phyloP scores from a whole-genome alignment of 305 asterid genomes.

The Fraxinus floribunda region DNA sequence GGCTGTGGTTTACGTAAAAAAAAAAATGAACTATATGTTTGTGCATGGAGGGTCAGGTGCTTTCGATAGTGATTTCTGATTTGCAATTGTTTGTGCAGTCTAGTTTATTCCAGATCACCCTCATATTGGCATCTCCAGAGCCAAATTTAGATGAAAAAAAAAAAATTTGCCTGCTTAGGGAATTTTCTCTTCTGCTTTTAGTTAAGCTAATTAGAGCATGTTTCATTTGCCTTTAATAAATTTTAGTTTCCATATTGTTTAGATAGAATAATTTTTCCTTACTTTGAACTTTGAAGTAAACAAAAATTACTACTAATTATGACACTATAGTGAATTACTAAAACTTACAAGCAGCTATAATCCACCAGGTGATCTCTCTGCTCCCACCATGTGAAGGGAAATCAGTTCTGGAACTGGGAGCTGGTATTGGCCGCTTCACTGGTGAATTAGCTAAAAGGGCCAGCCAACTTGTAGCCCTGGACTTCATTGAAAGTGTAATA shows the following conservation, averaged over 20 bases:
- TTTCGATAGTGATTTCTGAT: background rate
- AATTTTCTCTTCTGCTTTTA: background rate
- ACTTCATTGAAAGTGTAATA: constrained; percentile 77
- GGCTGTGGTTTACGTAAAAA: too few species aligned
- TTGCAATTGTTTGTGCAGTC: background rate
- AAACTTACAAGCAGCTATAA: background rate
- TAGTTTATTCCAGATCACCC: background rate
- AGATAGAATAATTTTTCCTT: background rate
- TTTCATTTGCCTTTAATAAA: background rate
- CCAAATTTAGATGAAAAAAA: background rate
- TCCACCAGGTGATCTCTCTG: constrained; percentile 66
- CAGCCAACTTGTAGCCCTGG: constrained; percentile 67
- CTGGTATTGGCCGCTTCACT: constrained; percentile 99
- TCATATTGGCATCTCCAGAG: background rate
- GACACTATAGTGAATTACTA: background rate
- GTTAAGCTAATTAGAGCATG: background rate
- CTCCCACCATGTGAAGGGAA: constrained; percentile 88
- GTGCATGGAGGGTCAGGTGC: background rate
- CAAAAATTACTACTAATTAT: background rate
- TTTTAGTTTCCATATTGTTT: background rate
- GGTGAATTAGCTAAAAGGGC: constrained; percentile 81
- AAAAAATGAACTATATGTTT: background rate
- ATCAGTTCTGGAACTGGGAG: constrained; percentile 89
- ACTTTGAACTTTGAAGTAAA: background rate
- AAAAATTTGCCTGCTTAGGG: background rate